Evolutionary conservation across 352 stramenopile genomes (phyloP), one percentile per base, ranked within the genome.

Genomic region (Pythium coloratum): DNA sequence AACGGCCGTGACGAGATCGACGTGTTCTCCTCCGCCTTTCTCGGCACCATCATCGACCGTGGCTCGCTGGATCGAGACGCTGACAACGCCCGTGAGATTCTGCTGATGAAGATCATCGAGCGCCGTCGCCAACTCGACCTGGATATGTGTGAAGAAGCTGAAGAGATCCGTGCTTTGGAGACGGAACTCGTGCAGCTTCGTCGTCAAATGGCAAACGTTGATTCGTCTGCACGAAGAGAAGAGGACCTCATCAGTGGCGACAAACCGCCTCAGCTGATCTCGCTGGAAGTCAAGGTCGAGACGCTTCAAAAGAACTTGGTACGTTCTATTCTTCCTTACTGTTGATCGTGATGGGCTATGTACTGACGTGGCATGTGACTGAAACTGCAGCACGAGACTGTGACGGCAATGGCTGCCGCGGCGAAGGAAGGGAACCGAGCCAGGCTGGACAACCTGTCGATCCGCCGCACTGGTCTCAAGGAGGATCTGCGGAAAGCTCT

Each of bases 221-320:
- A 84, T 46, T 78, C 81, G 32, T 81, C 82, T 0, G 87, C 84
- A 6, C 89, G 83, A 66, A 80, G 84, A 30, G 84, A 93, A 55
- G 81, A 92, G 65, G 84, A 87, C 28, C 79, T 94, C 55, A 90
- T 94, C 68, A 92, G 84, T 53, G 86, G 86, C 12, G 82, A 91
- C 49, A 87, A 86, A 60, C 81, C 84, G 4, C 86, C 86, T 18
- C 84, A 92, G 62, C 73, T 90, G 47, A 89, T 94, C 54, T 91
- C 89, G 55, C 61, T 91, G 47, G 86, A 94, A 64, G 89, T 87
- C 59, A 88, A 87, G 55, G 89, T 92, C 40, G 80, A 76, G 6
- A 71, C 83, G 3, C 58, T 92, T 18, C 76, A 73, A 12, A 90
- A 92, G 56, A 88, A 88, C 24, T 40, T 94, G 80, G 78, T 87